Base-by-base conservation (phyloP, 495 filamentous ascomycete genomes). In the Cladorrhinum samala region DNA sequence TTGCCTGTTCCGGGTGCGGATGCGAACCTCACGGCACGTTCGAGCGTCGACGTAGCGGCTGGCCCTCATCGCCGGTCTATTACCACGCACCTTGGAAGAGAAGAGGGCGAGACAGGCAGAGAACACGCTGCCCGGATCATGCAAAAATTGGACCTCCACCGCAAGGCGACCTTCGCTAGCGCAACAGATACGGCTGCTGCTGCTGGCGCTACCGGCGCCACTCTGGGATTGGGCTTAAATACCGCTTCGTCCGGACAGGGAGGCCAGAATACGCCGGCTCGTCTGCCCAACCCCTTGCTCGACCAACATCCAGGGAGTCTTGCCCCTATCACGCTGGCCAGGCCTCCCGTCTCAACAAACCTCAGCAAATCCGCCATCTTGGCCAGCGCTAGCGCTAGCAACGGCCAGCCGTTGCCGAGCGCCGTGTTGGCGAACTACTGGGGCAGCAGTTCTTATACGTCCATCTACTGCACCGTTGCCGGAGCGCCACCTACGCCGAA, bases 391-490 rank as follows among this genome's bases (percentile, higher is more conserved):
- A 79, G 75, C n/a, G 74, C 74, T 36, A 84, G 84, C 57, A 75
- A 74, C 46, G 82, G 81, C 16, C 86, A 87, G 14, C 77, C 79
- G 2, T 82, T 93, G 75, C 87, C 89, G 0, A 86, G 83, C 52
- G 90, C 87, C 17, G 81, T 94, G 57, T 83, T 95, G 78, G 91
- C 90, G 17, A 96, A 96, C 60, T 73, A 93, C 49, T 96, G 91
- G 91, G 91, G 91, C 41, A 92, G 83, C 68, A 83, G 81, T 36
- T 83, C 90, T 37, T 94, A 89, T 86, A 83, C 86, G 6, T 84
- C 86, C 51, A 72, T 91, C 21, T 88, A 89, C 57, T 77, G 78
- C 13, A 64, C 87, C 7, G 54, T 25, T 4, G 54, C 56, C 0
- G 54, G 44, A 5, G 49, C 50, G 1, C 43, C 56, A 14, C 41